Conservation (phyloP, 2,329 filamentous ascomycete species). For the Colletotrichum tropicicola region DNA sequence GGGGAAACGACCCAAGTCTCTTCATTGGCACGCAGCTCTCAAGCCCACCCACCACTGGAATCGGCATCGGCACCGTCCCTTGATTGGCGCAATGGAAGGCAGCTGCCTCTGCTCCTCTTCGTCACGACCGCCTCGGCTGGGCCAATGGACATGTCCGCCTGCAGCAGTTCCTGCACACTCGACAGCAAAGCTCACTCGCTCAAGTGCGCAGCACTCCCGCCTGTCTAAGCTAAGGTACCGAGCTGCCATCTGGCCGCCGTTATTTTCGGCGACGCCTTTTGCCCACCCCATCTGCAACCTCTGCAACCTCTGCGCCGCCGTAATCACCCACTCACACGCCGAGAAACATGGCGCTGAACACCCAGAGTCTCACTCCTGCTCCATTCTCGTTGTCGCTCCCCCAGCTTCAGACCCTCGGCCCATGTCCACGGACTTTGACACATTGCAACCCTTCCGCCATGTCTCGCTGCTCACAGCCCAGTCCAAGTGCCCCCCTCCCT, state of each 20-base stretch:
- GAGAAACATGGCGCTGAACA: slow-evolving; percentile 16
- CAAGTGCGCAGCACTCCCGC: too few relatives aligned
- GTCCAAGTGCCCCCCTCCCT: neutral
- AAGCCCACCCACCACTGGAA: neutral
- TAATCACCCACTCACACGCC: neutral
- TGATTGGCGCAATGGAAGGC: slow-evolving; percentile 4
- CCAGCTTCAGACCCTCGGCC: slow-evolving; percentile 12
- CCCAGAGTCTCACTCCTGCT: slow-evolving; percentile 17
- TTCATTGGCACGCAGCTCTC: slow-evolving; percentile 11
- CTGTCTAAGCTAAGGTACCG: too few relatives aligned
- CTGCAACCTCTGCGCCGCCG: neutral
- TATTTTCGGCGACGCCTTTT: slow-evolving; percentile 21
- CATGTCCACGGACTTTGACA: neutral
- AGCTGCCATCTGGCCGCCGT: too few relatives aligned
- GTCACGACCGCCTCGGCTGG: neutral
- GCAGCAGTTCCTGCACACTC: neutral
- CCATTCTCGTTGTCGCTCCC: neutral
- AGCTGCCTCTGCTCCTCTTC: neutral
- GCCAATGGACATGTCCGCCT: slow-evolving; percentile 3
- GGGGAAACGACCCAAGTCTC: neutral
- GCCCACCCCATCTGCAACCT: neutral
- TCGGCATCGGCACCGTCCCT: neutral
- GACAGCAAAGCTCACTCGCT: neutral
- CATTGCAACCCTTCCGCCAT: neutral
- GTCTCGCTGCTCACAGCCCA: too few relatives aligned